Conservation (phyloP, 2,329 filamentous ascomycete species). For the Chaetomium sp. region DNA sequence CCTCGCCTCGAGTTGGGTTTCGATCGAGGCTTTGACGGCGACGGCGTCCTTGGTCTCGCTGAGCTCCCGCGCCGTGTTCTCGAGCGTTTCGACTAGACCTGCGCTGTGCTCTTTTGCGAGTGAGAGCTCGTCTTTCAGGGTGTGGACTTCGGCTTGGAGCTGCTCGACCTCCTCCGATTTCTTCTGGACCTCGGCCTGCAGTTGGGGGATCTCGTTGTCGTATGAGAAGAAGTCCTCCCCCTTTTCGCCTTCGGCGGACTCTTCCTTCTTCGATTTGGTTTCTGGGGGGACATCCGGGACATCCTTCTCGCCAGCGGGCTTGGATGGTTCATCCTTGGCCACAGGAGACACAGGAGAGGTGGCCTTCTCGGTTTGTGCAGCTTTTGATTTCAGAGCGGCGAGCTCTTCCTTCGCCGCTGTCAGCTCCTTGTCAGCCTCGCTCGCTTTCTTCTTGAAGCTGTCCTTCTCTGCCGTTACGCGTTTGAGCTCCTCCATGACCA, state of each 20-base stretch:
- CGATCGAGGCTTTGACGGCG: slow-evolving; percentile 39
- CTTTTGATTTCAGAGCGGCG: slow-evolving; percentile 34
- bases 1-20: slow-evolving; percentile 43
- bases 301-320: slow-evolving; percentile 23
- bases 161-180: slow-evolving; percentile 64
- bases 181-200: slow-evolving; percentile 68
- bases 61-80: slow-evolving; percentile 60
- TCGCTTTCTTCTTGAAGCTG: slow-evolving; percentile 66
- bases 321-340: slow-evolving; percentile 23
- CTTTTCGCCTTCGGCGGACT: slow-evolving; percentile 30
- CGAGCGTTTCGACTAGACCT: slow-evolving; percentile 60
- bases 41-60: slow-evolving; percentile 38
- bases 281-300: neutral
- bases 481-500: slow-evolving; percentile 92
- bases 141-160: slow-evolving; percentile 62
- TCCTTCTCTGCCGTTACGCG: slow-evolving; percentile 77
- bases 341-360: slow-evolving; percentile 23
- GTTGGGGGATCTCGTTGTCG: slow-evolving; percentile 74
- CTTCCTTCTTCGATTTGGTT: slow-evolving; percentile 35
- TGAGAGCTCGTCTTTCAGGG: slow-evolving; percentile 63
- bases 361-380: slow-evolving; percentile 32
- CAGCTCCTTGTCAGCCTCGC: slow-evolving; percentile 62
- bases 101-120: slow-evolving; percentile 64
- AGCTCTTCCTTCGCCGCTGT: slow-evolving; percentile 52
- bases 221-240: slow-evolving; percentile 84